Conservation (phyloP, 768 basidiomycete genomes). For the Amanita rimosa region DNA sequence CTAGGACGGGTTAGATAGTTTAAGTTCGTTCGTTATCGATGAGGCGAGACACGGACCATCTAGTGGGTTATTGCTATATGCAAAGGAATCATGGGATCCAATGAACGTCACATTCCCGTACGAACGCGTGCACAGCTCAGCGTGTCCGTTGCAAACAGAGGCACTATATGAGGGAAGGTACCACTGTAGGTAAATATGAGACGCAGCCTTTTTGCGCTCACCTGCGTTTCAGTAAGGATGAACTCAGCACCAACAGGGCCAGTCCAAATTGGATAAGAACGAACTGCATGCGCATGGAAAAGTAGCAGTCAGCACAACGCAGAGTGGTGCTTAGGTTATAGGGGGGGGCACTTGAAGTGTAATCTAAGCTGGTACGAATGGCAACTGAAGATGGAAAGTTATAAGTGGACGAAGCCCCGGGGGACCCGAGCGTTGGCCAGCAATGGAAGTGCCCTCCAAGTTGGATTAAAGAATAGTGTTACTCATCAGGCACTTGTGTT, state of each 20-base stretch:
- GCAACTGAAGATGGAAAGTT: neutral
- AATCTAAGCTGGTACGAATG: neutral
- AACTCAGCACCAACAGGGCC: neutral
- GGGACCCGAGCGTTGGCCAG: neutral
- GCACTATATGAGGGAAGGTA: slow-evolving; percentile 16
- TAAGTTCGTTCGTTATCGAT: neutral
- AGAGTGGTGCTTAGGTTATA: no score
- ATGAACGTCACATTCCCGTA: slow-evolving; percentile 42
- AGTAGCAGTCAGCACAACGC: neutral
- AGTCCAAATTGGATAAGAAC: neutral
- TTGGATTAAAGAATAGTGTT: neutral
- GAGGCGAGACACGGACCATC: slow-evolving; percentile 18
- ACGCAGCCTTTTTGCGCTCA: neutral
- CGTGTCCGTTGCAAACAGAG: slow-evolving; percentile 52
- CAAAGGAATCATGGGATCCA: slow-evolving; percentile 49
- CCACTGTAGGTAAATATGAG: neutral
- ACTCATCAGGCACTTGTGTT: no score
- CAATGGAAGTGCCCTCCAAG: neutral
- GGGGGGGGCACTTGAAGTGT: no score
- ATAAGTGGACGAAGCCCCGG: neutral
- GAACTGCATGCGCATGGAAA: neutral
- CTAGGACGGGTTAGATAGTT: slow-evolving; percentile 15
- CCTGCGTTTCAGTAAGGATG: neutral
- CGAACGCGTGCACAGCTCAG: slow-evolving; percentile 45
- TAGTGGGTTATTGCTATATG: slow-evolving; percentile 34